Evolutionary conservation across 1,284 basidiomycete genomes (phyloP).

Genomic region (Cryptococcus sp.): DNA sequence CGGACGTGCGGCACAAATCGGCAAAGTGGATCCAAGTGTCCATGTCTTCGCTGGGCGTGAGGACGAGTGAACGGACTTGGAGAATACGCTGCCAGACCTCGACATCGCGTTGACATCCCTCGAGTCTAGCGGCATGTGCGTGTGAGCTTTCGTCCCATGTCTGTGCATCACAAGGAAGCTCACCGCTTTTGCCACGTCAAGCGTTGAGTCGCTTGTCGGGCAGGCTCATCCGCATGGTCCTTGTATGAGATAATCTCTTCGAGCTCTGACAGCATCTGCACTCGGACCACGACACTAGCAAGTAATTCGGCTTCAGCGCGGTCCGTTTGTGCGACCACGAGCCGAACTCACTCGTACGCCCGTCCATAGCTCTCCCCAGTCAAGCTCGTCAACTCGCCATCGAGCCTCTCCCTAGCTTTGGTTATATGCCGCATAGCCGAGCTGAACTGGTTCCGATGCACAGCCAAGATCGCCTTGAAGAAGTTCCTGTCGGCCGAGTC

Average conservation of each 20-base stretch:
- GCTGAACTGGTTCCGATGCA: conserved; percentile 93
- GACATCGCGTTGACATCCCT: conserved; percentile 96
- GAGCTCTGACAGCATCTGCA: conserved; percentile 97
- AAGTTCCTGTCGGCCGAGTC: conserved; percentile 95
- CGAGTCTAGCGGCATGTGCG: conserved; percentile 58
- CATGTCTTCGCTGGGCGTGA: conserved; percentile 91
- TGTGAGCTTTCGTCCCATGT: not conserved
- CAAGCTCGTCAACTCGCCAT: conserved; percentile 87
- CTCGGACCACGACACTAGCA: conserved; percentile 85
- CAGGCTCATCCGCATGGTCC: conserved; percentile 88
- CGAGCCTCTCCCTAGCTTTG: conserved; percentile 90
- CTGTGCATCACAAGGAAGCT: conserved; percentile 18
- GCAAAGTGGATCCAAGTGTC: conserved; percentile 97
- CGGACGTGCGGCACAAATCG: conserved; percentile 81
- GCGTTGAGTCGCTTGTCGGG: conserved; percentile 80
- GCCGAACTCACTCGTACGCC: conserved; percentile 77
- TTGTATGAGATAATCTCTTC: conserved; percentile 99
- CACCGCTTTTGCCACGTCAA: conserved; percentile 95
- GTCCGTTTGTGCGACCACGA: not conserved
- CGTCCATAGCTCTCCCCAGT: conserved; percentile 95
- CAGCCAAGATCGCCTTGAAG: conserved; percentile 92
- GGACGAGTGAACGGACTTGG: conserved; percentile 91
- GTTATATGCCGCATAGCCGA: conserved; percentile 89
- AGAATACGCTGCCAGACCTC: conserved; percentile 99
- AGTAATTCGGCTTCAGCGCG: not conserved